Percentiles rank a stretch among this genome's conserved stretches.
Conservation (phyloP, 148 eudicot species). For the Nyssa sinensis region DNA sequence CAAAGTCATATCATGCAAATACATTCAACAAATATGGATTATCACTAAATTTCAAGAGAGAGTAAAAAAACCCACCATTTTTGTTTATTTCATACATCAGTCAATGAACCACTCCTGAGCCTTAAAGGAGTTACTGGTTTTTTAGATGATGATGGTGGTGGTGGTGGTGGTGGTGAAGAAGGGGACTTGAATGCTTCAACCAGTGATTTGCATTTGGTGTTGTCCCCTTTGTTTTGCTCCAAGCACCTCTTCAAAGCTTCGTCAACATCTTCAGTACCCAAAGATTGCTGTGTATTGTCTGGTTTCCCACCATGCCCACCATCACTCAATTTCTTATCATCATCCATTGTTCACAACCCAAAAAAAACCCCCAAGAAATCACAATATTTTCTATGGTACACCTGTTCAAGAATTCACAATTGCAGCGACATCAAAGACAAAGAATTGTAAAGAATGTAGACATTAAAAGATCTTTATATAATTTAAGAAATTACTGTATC, state of each 20-base stretch:
- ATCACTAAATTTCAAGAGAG: background rate
- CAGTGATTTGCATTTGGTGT: slow-evolving; percentile 39
- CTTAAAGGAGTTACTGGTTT: slow-evolving; percentile 19
- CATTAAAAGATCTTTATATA: no score
- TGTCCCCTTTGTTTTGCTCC: slow-evolving; percentile 49
- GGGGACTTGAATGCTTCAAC: slow-evolving; percentile 37
- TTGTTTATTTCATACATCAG: slow-evolving; percentile 40
- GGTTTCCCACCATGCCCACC: slow-evolving; percentile 12
- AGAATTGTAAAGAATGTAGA: no score
- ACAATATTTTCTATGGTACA: background rate
- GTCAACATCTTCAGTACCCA: slow-evolving; percentile 14
- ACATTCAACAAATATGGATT: background rate
- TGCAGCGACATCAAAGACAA: no score
- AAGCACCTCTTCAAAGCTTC: slow-evolving; percentile 38
- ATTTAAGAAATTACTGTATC: no score
- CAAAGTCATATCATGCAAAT: no score
- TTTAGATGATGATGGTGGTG: slow-evolving; percentile 20
- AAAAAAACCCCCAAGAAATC: background rate
- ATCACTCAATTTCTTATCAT: background rate
- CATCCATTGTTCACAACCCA: slow-evolving; percentile 12
- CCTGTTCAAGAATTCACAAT: background rate
- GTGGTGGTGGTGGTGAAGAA: slow-evolving; percentile 28
- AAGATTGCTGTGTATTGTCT: slow-evolving; percentile 4
- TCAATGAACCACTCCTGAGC: slow-evolving; percentile 41
- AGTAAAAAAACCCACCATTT: background rate